Evolutionary conservation across 768 basidiomycete species (phyloP), one percentile per base, ranked within the genome.

Genomic region (Suillus alpinus): DNA sequence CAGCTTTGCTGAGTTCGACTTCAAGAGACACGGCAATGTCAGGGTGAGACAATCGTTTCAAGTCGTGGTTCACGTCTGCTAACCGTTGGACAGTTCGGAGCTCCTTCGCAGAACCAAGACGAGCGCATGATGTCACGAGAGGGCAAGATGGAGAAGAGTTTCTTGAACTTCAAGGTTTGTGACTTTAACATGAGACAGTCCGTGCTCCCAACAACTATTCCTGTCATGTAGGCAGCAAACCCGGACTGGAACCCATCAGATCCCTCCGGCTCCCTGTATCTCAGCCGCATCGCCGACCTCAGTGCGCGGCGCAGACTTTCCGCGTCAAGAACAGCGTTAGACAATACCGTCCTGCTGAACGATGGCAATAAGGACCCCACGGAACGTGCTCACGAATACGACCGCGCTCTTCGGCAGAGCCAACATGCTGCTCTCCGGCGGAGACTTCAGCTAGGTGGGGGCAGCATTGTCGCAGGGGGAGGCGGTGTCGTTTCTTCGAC

Each of bases 111-210:
- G 41, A 83, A 81, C 8, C 77, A 80, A 13, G 90, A 94, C 65
- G 86, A 86, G 66, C 85, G 85, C 61, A 88, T 91, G 81, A 80
- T 91, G 67, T 92, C 91, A 5, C 92, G 91, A 63, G 91, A 96
- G 66, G 93, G 93, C 39, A 99, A 99, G 82, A 98, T 99, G 95
- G 97, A 99, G 80, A 97, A 98, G 78, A 93, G 91, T 73, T 92
- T 97, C 77, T 78, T 96, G 36, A 93, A 91, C 69, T 97, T 97
- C 81, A 96, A 95, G 77, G 88, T 86, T 46, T 47, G 70, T 56
- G 16, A 40, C 9, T 6, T 34, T 8, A 10, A 34, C 37, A 20
- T 14, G 9, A 52, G 34, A 26, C 20, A 29, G 31, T 16, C 12
- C 55, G 16, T 4, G 23, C 4, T 10, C 39, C 57, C 57, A 26